Base-by-base conservation (phyloP, 345 rosid species). In the Syzygium aqueum region DNA sequence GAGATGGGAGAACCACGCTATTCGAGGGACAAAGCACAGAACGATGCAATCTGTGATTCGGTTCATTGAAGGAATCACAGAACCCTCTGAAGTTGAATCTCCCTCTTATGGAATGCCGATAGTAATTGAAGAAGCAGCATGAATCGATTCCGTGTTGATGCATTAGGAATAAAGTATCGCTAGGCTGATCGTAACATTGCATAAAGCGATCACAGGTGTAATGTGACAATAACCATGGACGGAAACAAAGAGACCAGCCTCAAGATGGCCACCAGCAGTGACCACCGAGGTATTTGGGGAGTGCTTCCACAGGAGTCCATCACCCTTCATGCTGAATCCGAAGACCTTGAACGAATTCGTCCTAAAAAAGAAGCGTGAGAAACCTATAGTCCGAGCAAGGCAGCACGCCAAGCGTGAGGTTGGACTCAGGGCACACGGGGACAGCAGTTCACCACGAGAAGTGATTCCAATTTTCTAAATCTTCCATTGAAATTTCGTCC, bases 51-150 rank as follows among this genome's bases (percentile, higher is more conserved):
- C 9, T 43, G 92, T 90, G 51, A 90, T 77, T 33, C 89, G 86
- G 37, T 89, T 83, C 52, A 67, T 84, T 43, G 51, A 54, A 30
- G 65, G 30, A 85, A 88, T 91, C 11, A 61, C 8, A 88, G 86
- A 6, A 90, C 93, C 67, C 91, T 88, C 84, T 92, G 93, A 19
- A 92, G 88, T 86, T 90, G 91, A 88, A 92, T 40, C 87, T 90
- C 53, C 92, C 14, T 73, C 80, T 1, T 2, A 73, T 17, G 49
- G 49, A 73, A 40, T 25, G 40, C 37, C 7, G 13, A 33, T 19
- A 21, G 27, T 19, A 17, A 37, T 33, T 9, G 80, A 73, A 33
- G 46, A 19, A 73, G 80, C 46, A 37, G 80, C 80, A 9, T 17
- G 80, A 73, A 73, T 19, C 0, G 49, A 73, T 21, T 73, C 49